phyloP scores from a whole-genome alignment of 805 yeast species.

The Sungouiella blattae region DNA sequence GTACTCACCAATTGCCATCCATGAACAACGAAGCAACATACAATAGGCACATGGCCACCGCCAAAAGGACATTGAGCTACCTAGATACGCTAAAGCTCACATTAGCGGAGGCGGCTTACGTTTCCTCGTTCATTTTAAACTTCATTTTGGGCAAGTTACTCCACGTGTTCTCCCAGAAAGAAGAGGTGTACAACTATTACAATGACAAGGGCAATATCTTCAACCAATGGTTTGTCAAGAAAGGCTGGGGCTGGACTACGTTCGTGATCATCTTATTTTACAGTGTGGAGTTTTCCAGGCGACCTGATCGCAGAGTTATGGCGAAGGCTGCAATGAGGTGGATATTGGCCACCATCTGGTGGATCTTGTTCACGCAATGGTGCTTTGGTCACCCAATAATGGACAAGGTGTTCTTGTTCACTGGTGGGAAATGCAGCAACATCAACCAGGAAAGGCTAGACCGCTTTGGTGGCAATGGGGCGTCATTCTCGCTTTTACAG shows the following conservation, averaged over 20 bases:
- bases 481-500: slow-evolving; percentile 1
- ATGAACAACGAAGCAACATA: background rate
- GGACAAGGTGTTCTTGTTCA: slow-evolving; percentile 75
- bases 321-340: slow-evolving; percentile 39
- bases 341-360: slow-evolving; percentile 63
- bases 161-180: slow-evolving; percentile 41
- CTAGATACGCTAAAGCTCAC: slow-evolving; percentile 8
- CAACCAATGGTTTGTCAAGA: slow-evolving; percentile 75
- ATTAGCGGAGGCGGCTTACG: slow-evolving; percentile 24
- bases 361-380: slow-evolving; percentile 88
- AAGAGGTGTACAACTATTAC: slow-evolving; percentile 47
- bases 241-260: slow-evolving; percentile 91
- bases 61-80: background rate
- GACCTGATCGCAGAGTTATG: background rate
- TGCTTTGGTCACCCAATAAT: slow-evolving; percentile 79
- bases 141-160: slow-evolving; percentile 52
- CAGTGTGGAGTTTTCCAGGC: slow-evolving; percentile 9
- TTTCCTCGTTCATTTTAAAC: slow-evolving; percentile 35
- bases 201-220: slow-evolving; percentile 65
- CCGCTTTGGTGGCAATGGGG: no score
- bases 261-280: slow-evolving; percentile 26
- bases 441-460: slow-evolving; percentile 9
- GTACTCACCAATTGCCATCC: background rate
- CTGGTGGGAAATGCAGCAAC: slow-evolving; percentile 78
- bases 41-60: slow-evolving; percentile 5